Evolutionary conservation across 2,329 filamentous ascomycete species (phyloP), one percentile per base, ranked within the genome.

Genomic region (Orbilia javanica): DNA sequence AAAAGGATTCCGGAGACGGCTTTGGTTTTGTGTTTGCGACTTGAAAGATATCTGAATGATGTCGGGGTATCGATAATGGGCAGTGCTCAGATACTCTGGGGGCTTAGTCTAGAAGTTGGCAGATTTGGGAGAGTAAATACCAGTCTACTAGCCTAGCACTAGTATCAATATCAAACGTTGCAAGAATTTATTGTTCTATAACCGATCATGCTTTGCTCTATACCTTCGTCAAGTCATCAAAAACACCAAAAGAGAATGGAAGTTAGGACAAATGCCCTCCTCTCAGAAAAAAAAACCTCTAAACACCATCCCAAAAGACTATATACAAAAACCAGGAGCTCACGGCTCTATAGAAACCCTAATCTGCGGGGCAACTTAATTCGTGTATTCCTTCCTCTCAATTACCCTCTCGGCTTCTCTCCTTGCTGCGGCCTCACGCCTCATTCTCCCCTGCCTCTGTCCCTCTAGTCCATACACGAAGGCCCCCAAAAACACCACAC

Each of bases 401-500:
- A 55, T 25, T 8, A 57, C 50, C 36, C 67, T 67, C 52, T 53
- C 67, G 31, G 60, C 62, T 57, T 78, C 75, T 22, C 48, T 55
- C 31, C 64, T 78, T 0, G 63, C 63, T n/a, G 55, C 60, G 5
- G 68, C 74, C 18, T 72, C 72, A 36, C 76, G 79, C 65, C 68
- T 71, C 64, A 74, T 46, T 31, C 46, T 80, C 15, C 79, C 80
- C 31, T 80, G 75, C 60, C 80, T 75, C 52, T 82, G 80, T 10
- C 81, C 78, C 50, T 96, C 94, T 82, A 94, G 88, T 1, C 93
- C 94, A 85, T 99, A 99, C 79, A 98, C 84, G 0, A 91, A 95
- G n/a, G 94, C 96, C 0, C 93, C 93, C 13, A 91, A 89, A 85
- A 98, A 99, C 6, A 99, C 96, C 79, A 98, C 87, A 4, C 89